Evolutionary conservation across 176 grass and related monocot genomes (phyloP).

Genomic region (Carex myosuroides): DNA sequence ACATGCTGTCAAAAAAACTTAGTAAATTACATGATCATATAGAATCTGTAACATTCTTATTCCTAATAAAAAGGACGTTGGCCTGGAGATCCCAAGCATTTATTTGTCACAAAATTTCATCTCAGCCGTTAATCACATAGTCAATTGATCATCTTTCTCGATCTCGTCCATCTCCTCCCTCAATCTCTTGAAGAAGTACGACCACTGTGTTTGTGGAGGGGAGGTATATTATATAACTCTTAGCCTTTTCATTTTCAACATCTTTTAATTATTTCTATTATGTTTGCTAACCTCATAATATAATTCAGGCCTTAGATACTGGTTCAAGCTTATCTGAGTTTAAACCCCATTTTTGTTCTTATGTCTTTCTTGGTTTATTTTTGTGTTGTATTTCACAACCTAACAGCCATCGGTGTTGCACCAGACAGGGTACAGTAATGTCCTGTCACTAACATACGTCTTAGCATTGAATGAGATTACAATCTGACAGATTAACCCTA

Average conservation of each 20-base stretch:
- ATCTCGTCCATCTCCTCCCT: too few relatives aligned
- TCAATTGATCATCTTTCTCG: too few relatives aligned
- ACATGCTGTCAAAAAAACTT: too few relatives aligned
- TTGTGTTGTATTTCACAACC: background rate
- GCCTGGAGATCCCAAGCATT: too few relatives aligned
- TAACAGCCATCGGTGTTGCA: background rate
- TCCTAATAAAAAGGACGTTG: too few relatives aligned
- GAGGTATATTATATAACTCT: conserved; percentile 37
- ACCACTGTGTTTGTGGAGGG: conserved; percentile 73
- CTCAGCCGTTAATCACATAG: too few relatives aligned
- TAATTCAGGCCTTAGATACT: background rate
- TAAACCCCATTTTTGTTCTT: background rate
- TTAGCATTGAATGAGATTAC: background rate
- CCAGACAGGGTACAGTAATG: background rate
- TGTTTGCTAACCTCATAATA: background rate
- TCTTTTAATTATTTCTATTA: background rate
- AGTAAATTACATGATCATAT: too few relatives aligned
- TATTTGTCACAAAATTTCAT: too few relatives aligned
- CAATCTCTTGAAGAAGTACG: conserved; percentile 39
- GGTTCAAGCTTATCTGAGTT: background rate
- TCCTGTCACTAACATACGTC: background rate
- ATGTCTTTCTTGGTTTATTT: background rate
- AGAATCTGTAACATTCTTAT: too few relatives aligned
- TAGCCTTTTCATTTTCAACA: background rate
- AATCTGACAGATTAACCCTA: background rate